These are phyloP conservation scores for Phytopythium kandeliae DNA, from an alignment of 352 stramenopile genomes.

Conservation along the genomic window DNA sequence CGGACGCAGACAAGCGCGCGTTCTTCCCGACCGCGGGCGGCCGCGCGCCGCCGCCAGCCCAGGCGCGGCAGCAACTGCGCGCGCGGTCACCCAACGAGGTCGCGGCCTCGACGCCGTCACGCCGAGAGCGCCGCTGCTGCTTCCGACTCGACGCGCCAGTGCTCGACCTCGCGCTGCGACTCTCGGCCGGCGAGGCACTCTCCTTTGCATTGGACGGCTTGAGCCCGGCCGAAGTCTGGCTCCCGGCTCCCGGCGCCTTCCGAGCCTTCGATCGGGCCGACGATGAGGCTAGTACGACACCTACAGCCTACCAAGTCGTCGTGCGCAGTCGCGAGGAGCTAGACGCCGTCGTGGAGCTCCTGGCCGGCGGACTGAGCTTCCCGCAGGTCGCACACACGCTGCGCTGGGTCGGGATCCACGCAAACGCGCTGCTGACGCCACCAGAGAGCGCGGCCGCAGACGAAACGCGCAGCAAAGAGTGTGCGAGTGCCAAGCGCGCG, in stretches of 20 bases:
- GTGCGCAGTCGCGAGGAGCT: constrained; percentile 22
- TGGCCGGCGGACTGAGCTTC: constrained; percentile 23
- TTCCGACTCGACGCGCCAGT: constrained; percentile 22
- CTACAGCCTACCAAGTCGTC: constrained; percentile 14
- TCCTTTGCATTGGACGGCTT: constrained; percentile 9
- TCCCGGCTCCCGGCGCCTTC: constrained; percentile 18
- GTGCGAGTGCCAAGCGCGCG: not conserved
- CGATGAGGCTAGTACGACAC: not conserved
- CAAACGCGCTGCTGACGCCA: constrained; percentile 1
- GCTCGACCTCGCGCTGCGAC: constrained; percentile 20
- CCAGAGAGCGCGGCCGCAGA: not conserved
- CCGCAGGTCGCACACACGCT: constrained; percentile 23
- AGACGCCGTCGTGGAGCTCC: constrained; percentile 25
- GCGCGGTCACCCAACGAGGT: constrained; percentile 19
- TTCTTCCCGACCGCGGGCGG: constrained; percentile 37
- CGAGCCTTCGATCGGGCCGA: constrained; percentile 13
- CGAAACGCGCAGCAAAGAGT: too few species aligned
- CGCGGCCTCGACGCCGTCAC: constrained; percentile 16
- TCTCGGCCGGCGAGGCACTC: constrained; percentile 15
- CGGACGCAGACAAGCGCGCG: constrained; percentile 29
- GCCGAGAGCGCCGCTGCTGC: constrained; percentile 13
- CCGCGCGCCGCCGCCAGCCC: constrained; percentile 6
- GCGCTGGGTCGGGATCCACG: constrained; percentile 17
- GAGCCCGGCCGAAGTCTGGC: constrained; percentile 14
- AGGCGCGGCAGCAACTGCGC: constrained; percentile 3